Evolutionary conservation across 208 protist genomes (phyloP), one percentile per base, ranked within the genome.

Genomic region (Trypanosoma mega): DNA sequence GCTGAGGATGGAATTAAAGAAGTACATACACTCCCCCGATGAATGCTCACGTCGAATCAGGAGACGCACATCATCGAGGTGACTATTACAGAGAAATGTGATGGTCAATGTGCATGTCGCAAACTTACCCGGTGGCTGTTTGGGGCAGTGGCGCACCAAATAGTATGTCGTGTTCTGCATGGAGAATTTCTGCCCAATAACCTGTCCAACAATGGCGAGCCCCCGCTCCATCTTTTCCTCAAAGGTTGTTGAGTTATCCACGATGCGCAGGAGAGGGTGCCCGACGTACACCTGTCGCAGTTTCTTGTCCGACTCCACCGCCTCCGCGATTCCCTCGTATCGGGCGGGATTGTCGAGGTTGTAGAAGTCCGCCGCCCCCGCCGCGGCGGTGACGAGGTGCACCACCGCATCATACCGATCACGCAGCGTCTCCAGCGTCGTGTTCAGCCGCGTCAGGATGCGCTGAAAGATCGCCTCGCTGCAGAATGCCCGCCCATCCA

Each of bases 401-500:
- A 93, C 62, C 30, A 94, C 88, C 29, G 79, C 80, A 58, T 92
- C 85, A 64, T 94, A 94, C 45, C 85, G 81, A 51, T 94, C 82
- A 0, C 87, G 74, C 51, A 94, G 70, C n/a, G 47, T 62, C 12
- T 89, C 78, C 11, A 85, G 14, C 6, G 75, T 80, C 46, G 63
- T 71, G 34, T 73, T 81, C 0, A 81, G 41, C 0, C 51, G 56
- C 14, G 49, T 47, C 33, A 91, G 44, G 41, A 94, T 83, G 23
- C 64, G 55, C 9, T 60, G 16, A 49, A 90, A 96, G 26, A 78
- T 52, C 33, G 73, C 82, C 2, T 86, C 67, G 7, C 66, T 65
- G 72, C 82, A 88, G 63, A 90, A 96, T 0, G 90, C 90, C 5
- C 80, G 71, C 9, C 85, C 79, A 63, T 93, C 88, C 88, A 94